Conservation (phyloP, 2,329 filamentous ascomycete species). For the Pseudogymnoascus sp. region DNA sequence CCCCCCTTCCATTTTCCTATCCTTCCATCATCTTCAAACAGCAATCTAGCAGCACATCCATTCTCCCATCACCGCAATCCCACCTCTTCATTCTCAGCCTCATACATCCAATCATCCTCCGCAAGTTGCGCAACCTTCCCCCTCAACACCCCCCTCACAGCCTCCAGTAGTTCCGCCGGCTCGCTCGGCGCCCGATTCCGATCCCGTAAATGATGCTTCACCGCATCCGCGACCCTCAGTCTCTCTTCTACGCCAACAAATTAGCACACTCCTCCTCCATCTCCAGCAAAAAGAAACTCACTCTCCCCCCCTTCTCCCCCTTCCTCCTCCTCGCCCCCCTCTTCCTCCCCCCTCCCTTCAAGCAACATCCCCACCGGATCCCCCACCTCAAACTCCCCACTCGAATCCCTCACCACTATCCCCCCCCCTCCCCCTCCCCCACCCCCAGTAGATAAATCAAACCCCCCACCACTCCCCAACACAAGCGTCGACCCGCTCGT, state of each 20-base stretch:
- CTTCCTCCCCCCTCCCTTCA: constrained; percentile 40
- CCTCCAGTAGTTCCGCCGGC: constrained; percentile 63
- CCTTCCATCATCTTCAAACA: constrained; percentile 11
- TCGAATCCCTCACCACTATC: constrained; percentile 50
- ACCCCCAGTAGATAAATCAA: neutral
- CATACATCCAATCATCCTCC: constrained; percentile 90
- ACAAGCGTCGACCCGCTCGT: neutral
- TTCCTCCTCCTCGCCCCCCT: constrained; percentile 48
- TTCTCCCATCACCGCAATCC: neutral
- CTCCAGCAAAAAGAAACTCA: constrained; percentile 18
- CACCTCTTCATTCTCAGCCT: constrained; percentile 46
- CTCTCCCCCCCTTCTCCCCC: constrained; percentile 36
- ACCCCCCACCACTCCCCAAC: neutral
- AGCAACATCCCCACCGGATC: constrained; percentile 45
- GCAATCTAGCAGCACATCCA: neutral
- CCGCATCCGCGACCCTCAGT: constrained; percentile 50
- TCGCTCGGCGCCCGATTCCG: constrained; percentile 49
- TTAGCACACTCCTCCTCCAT: constrained; percentile 19
- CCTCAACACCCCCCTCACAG: constrained; percentile 59
- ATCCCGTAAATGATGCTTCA: constrained; percentile 51
- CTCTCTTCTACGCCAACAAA: constrained; percentile 42
- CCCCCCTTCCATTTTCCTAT: constrained; percentile 12
- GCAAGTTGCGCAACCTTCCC: constrained; percentile 65
- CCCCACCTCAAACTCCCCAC: constrained; percentile 53
- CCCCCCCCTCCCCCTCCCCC: constrained; percentile 27